Evolutionary conservation across 352 stramenopile species (phyloP).

Genomic region (Phytophthora pini): DNA sequence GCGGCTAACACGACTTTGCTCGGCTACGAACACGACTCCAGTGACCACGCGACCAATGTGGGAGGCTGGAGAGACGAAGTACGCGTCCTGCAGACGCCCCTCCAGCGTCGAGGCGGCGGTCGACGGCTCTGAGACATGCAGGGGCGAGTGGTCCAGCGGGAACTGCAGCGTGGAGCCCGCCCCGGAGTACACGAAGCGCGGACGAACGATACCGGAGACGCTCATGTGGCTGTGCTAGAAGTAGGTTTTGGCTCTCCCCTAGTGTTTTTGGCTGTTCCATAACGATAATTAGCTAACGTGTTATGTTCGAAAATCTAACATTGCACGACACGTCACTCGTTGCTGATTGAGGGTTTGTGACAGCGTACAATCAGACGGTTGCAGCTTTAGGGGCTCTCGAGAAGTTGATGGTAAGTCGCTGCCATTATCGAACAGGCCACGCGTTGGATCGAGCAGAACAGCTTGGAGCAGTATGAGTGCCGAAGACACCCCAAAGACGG

Average conservation of each 20-base stretch:
- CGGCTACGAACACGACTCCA: constrained; percentile 74
- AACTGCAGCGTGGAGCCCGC: constrained; percentile 60
- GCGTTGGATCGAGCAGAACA: constrained; percentile 29
- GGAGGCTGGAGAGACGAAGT: constrained; percentile 74
- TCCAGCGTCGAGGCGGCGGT: constrained; percentile 1
- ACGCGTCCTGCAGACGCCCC: constrained; percentile 49
- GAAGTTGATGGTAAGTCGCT: constrained; percentile 11
- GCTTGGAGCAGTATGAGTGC: constrained; percentile 28
- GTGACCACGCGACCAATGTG: constrained; percentile 88
- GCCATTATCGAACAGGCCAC: constrained; percentile 43
- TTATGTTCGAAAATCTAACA: constrained; percentile 16
- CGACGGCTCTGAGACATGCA: constrained; percentile 2
- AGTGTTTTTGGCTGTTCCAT: neutral
- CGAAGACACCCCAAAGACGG: constrained; percentile 31
- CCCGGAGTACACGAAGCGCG: constrained; percentile 56
- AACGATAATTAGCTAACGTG: constrained; percentile 2
- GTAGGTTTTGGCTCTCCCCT: constrained; percentile 13
- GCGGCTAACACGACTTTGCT: constrained; percentile 42
- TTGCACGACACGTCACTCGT: constrained; percentile 52
- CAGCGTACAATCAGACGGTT: constrained; percentile 23
- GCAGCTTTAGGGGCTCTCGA: constrained; percentile 28
- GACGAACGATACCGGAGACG: constrained; percentile 41
- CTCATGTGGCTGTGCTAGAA: constrained; percentile 30
- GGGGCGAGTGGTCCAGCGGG: constrained; percentile 34
- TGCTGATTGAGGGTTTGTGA: constrained; percentile 40